phyloP scores from a whole-genome alignment of 495 filamentous ascomycete species.

The Hypoxylon trugodes region DNA sequence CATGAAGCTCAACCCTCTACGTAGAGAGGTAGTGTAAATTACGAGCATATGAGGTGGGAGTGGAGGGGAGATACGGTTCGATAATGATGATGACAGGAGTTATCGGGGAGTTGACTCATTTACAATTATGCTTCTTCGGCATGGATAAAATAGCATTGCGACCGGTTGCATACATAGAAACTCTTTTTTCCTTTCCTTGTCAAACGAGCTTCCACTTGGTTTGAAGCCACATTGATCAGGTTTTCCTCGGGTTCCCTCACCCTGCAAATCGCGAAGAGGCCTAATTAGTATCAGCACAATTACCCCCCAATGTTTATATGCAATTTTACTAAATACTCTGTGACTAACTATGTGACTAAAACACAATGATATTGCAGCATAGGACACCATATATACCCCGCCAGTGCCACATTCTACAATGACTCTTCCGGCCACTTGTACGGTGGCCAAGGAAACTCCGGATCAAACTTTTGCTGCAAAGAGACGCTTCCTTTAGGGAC shows the following conservation, averaged over 20 bases:
- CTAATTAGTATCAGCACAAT: conserved; percentile 19
- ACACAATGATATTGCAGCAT: no score
- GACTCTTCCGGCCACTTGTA: conserved; percentile 37
- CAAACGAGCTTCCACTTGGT: conserved; percentile 2
- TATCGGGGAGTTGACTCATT: background rate
- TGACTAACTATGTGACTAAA: no score
- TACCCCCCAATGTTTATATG: no score
- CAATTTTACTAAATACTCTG: no score
- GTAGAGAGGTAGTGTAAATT: conserved; percentile 24
- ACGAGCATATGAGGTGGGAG: background rate
- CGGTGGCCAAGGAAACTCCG: conserved; percentile 27
- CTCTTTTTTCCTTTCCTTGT: no score
- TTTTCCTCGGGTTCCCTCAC: background rate
- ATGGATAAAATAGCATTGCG: conserved; percentile 12
- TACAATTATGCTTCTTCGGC: no score
- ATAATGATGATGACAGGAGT: conserved; percentile 6
- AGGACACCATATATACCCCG: no score
- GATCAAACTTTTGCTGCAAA: conserved; percentile 6
- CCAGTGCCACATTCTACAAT: no score
- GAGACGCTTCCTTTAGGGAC: conserved; percentile 29
- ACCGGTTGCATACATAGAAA: conserved; percentile 22
- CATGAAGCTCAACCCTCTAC: conserved; percentile 29
- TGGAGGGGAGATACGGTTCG: background rate
- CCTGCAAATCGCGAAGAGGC: background rate
- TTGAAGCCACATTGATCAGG: background rate